A percentile compares a stretch with the other conserved stretches of the same genome.
These are phyloP conservation scores for Hydnum rufescens DNA, from an alignment of 768 basidiomycete species.

Conservation along the genomic window DNA sequence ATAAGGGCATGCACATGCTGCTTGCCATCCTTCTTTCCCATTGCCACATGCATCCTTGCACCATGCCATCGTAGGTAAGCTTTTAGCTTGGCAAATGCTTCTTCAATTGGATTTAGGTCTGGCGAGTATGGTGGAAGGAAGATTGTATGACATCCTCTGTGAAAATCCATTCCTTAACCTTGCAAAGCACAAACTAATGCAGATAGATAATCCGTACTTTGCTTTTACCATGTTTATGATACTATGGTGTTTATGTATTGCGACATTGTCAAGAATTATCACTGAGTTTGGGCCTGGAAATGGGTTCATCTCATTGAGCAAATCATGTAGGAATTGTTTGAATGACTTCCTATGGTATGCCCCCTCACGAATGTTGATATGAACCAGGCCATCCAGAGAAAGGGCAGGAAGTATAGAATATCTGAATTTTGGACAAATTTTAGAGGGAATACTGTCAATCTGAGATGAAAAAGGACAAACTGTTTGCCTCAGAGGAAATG, in stretches of 20 bases:
- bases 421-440: too few relatives aligned
- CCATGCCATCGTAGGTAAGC: constrained; percentile 1
- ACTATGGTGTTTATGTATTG: constrained; percentile 1
- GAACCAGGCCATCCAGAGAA: constrained; percentile 4
- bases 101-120: constrained; percentile 7
- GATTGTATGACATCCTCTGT: not conserved
- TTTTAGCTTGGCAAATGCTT: constrained; percentile 6
- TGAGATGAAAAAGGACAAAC: too few relatives aligned
- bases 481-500: too few relatives aligned
- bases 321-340: not conserved
- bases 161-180: not conserved
- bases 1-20: too few relatives aligned
- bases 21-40: constrained; percentile 6
- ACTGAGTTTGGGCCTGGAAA: constrained; percentile 8
- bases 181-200: not conserved
- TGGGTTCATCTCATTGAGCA: constrained; percentile 5
- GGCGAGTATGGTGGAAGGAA: constrained; percentile 8
- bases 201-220: not conserved
- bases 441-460: too few relatives aligned
- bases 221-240: constrained; percentile 8
- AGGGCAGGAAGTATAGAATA: constrained; percentile 8
- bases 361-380: constrained; percentile 2
- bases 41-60: constrained; percentile 6
- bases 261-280: constrained; percentile 9
- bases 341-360: constrained; percentile 2